Evolutionary conservation across 441 rosid genomes (phyloP), one percentile per base, ranked within the genome.

Genomic region (Biscutella laevigata): DNA sequence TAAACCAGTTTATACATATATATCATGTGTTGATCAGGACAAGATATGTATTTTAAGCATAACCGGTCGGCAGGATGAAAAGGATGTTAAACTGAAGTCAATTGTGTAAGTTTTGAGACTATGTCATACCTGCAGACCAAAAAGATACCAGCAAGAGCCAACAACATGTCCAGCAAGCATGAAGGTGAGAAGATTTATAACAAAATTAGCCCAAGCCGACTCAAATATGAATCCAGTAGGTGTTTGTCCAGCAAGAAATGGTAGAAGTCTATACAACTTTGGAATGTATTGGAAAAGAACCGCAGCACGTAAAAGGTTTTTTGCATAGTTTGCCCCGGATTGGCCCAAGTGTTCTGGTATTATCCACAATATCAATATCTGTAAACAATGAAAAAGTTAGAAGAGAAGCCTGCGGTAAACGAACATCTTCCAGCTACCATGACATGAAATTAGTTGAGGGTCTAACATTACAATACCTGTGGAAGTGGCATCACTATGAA

Each of bases 71-170:
- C 29, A 26, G 16, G 13, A 38, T 15, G 16, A 28, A 36, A 49
- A n/a, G 16, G 13, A 9, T 4, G 19, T 42, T 9, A n/a, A 2
- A 10, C 10, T 3, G 7, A 49, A 56, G 40, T 45, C 24, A 42
- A 29, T 29, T 27, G 49, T 7, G 25, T 37, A 20, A 24, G 37
- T 43, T 58, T 28, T 47, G 57, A 40, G 32, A 38, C 17, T 14
- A 53, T 38, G 13, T 17, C 71, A 24, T 44, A 83, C 98, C 96
- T 84, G 98, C 33, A 91, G 74, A 28, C 96, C 96, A 6, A 85
- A 58, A 67, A 87, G 90, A 62, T 91, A 91, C 98, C 98, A 91
- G 67, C 76, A 59, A 16, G 95, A 81, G 25, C 98, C 96, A 56
- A 91, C 74, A 43, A 78, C 66, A 60, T 87, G 98, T 48, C 95